phyloP scores from a whole-genome alignment of 1,284 basidiomycete genomes.

The Apiotrichum siamense region DNA sequence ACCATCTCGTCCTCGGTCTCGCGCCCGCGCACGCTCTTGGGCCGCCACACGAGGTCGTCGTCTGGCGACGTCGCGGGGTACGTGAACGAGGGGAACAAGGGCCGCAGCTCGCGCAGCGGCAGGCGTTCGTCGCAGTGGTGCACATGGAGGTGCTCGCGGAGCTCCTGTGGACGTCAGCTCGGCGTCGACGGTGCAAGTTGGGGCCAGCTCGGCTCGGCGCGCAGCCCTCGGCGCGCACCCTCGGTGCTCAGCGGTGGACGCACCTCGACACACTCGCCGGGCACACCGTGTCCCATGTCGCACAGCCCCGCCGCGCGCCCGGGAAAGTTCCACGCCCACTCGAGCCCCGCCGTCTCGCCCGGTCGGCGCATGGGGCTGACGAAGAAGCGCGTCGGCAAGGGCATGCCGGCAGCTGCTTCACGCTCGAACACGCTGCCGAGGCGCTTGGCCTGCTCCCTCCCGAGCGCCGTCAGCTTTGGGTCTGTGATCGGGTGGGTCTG shows the following conservation, averaged over 20 bases:
- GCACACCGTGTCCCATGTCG: slow-evolving; percentile 19
- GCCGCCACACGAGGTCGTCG: slow-evolving; percentile 26
- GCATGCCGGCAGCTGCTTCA: slow-evolving; percentile 25
- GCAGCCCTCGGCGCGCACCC: no score
- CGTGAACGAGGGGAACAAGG: slow-evolving; percentile 23
- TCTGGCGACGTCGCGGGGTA: slow-evolving; percentile 22
- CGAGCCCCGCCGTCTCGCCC: slow-evolving; percentile 31
- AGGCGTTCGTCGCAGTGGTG: slow-evolving; percentile 28
- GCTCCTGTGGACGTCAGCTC: slow-evolving; percentile 17
- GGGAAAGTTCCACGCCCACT: slow-evolving; percentile 29
- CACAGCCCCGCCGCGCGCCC: neutral
- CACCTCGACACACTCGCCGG: slow-evolving; percentile 28
- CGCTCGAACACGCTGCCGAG: slow-evolving; percentile 18
- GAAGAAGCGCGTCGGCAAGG: slow-evolving; percentile 27
- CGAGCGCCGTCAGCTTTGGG: slow-evolving; percentile 23
- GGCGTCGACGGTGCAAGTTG: neutral
- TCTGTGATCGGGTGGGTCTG: slow-evolving; percentile 23
- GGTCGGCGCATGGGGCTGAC: slow-evolving; percentile 29
- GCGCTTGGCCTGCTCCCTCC: slow-evolving; percentile 22
- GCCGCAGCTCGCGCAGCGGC: slow-evolving; percentile 10
- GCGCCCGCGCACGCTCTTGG: slow-evolving; percentile 16
- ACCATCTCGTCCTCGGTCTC: slow-evolving; percentile 35
- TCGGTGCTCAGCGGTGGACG: no score
- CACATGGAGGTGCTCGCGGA: slow-evolving; percentile 35
- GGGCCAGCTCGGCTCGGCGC: no score